Conservation (phyloP, 164 flowering plant genomes). For the Taxillus chinensis region DNA sequence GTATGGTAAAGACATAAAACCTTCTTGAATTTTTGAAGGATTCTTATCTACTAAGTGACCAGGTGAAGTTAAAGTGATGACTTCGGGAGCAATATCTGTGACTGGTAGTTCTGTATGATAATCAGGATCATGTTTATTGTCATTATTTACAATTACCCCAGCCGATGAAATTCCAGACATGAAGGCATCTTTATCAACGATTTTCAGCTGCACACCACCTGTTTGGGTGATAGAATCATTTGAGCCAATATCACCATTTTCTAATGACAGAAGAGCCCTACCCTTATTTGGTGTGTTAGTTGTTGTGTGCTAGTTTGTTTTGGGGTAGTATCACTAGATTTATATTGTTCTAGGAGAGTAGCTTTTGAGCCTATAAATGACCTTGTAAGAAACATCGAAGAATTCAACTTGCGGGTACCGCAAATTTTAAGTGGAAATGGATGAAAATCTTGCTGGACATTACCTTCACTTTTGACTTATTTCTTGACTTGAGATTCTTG, state of each 20-base stretch:
- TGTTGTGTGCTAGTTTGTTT: slow-evolving; percentile 23
- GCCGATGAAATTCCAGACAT: slow-evolving; percentile 14
- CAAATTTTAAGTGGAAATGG: background rate
- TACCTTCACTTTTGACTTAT: slow-evolving; percentile 48
- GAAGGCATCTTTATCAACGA: slow-evolving; percentile 25
- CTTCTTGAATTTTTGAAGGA: slow-evolving; percentile 21
- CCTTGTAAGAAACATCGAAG: slow-evolving; percentile 4
- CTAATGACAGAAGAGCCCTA: slow-evolving; percentile 15
- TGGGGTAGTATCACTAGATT: slow-evolving; percentile 18
- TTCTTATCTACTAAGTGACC: slow-evolving; percentile 27
- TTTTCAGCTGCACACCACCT: slow-evolving; percentile 19
- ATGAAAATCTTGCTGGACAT: slow-evolving; percentile 1
- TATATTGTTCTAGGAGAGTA: slow-evolving; percentile 24
- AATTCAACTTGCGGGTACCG: background rate
- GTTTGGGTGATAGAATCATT: slow-evolving; percentile 13
- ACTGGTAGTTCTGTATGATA: slow-evolving; percentile 17
- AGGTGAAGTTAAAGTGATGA: slow-evolving; percentile 22
- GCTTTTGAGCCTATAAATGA: slow-evolving; percentile 37
- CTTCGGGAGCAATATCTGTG: slow-evolving; percentile 17
- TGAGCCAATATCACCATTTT: slow-evolving; percentile 16
- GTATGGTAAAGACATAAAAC: slow-evolving; percentile 17
- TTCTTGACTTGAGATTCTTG: slow-evolving; percentile 50
- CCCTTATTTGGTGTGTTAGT: slow-evolving; percentile 23
- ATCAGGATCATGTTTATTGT: slow-evolving; percentile 20
- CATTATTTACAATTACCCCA: slow-evolving; percentile 19